These are phyloP conservation scores for Penicillium robsamsonii DNA, from an alignment of 495 filamentous ascomycete genomes.

Conservation along the genomic window DNA sequence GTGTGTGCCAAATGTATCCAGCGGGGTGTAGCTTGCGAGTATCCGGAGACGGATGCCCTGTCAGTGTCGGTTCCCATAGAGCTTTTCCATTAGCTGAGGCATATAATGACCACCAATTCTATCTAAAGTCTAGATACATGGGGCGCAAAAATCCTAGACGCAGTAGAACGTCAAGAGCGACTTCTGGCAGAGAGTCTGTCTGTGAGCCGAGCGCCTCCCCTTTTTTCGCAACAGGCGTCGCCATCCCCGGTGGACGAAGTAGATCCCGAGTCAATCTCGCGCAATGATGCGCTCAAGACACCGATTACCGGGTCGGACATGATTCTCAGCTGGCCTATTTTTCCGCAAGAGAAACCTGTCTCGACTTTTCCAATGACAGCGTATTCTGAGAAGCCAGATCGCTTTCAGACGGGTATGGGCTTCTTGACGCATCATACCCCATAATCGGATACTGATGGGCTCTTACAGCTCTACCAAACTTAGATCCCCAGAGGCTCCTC, in stretches of 20 bases:
- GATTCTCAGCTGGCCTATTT: slow-evolving; percentile 34
- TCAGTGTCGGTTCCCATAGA: slow-evolving; percentile 28
- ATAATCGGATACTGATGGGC: slow-evolving; percentile 5
- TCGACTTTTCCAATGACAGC: slow-evolving; percentile 28
- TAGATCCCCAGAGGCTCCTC: slow-evolving; percentile 26
- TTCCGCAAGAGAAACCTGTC: slow-evolving; percentile 27
- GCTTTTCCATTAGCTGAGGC: slow-evolving; percentile 11
- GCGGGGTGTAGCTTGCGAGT: slow-evolving; percentile 30
- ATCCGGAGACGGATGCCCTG: slow-evolving; percentile 31
- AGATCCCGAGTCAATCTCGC: slow-evolving; percentile 30
- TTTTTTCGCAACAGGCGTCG: slow-evolving; percentile 13
- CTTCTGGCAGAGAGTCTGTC: slow-evolving; percentile 24
- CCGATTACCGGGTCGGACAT: slow-evolving; percentile 34
- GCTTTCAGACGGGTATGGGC: slow-evolving; percentile 24
- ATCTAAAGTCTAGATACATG: slow-evolving; percentile 26
- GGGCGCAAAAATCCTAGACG: slow-evolving; percentile 28
- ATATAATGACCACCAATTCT: slow-evolving; percentile 17
- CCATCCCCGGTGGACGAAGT: slow-evolving; percentile 20
- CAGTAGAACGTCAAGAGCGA: slow-evolving; percentile 31
- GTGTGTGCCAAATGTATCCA: slow-evolving; percentile 32
- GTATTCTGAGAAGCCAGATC: slow-evolving; percentile 30
- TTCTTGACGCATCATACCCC: background rate
- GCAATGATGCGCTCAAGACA: slow-evolving; percentile 31
- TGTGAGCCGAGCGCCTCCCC: slow-evolving; percentile 3
- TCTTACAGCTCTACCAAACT: slow-evolving; percentile 18